Base-by-base conservation (phyloP, 345 rosid species). In the Excoecaria agallocha region DNA sequence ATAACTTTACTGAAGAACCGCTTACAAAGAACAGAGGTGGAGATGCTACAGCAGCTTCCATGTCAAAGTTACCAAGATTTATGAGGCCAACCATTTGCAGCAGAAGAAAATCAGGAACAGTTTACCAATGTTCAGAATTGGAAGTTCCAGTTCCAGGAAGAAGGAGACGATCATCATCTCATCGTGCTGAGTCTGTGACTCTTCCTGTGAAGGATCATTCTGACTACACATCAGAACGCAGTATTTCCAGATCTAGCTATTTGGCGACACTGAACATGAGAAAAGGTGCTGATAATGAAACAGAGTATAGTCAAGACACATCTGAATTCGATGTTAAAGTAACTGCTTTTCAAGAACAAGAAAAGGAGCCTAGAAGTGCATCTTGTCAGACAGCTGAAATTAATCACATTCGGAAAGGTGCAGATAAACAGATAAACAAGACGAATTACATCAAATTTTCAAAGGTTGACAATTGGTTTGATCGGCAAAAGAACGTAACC, bases 51-150 rank as follows among this genome's bases (percentile, higher is more conserved):
- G 75, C 74, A 37, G 80, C 76, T 78, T 51, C 80, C 51, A 71
- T 71, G 41, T 87, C 88, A 74, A 81, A 78, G 24, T 37, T 87
- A 55, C 91, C 92, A 17, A 80, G 93, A 74, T 91, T 91, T 82
- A 88, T 93, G 98, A 85, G 86, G 81, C 88, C 93, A 76, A 93
- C 96, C 22, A 71, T 84, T 71, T 85, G 88, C 80, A 93, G 94
- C 84, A 52, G 85, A 81, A 81, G 82, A 67, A 78, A 85, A 83
- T 81, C 87, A 0, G 91, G 85, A 49, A 68, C 69, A 12, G 74
- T 76, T 73, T 69, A 25, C 66, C 84, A 79, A 76, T 69, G 68
- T 68, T 72, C 70, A 57, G 80, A 66, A 52, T 74, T 74, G 43
- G 81, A 38, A 49, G 74, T 79, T 51, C 74, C 77, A 51, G 70